These are phyloP conservation scores for Clathrus columnatus DNA, from an alignment of 768 basidiomycete species.

Conservation along the genomic window DNA sequence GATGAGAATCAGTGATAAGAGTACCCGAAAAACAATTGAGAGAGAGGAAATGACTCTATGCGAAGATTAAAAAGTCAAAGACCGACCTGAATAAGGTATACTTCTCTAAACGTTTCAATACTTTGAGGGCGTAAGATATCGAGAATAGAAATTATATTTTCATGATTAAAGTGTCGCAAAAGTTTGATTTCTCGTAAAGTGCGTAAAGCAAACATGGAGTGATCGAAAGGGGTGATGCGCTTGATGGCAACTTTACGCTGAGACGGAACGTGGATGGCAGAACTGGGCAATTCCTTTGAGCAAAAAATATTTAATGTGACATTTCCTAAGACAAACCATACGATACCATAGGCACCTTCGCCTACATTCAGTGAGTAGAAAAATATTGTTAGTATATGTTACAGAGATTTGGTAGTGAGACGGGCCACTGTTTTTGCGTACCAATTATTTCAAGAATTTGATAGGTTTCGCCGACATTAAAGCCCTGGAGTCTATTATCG, in stretches of 20 bases:
- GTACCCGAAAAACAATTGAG: background rate
- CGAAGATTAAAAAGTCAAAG: slow-evolving; percentile 19
- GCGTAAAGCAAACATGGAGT: slow-evolving; percentile 86
- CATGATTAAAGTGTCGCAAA: slow-evolving; percentile 76
- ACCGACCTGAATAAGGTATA: slow-evolving; percentile 65
- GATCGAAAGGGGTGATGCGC: slow-evolving; percentile 92
- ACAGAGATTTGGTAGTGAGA: slow-evolving; percentile 18
- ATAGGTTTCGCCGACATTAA: slow-evolving; percentile 37
- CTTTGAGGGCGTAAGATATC: slow-evolving; percentile 82
- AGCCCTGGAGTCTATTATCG: slow-evolving; percentile 31
- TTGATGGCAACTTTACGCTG: slow-evolving; percentile 94
- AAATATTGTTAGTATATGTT: slow-evolving; percentile 73
- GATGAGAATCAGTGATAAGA: background rate
- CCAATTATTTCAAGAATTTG: slow-evolving; percentile 15
- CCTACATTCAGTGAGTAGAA: slow-evolving; percentile 85
- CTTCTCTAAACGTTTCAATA: slow-evolving; percentile 78
- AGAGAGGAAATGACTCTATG: background rate
- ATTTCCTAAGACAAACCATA: slow-evolving; percentile 39
- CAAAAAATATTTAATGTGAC: background rate
- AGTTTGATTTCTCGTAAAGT: slow-evolving; percentile 90
- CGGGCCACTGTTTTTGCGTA: background rate
- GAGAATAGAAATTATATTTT: slow-evolving; percentile 90
- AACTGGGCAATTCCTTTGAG: slow-evolving; percentile 24
- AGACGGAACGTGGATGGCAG: slow-evolving; percentile 79
- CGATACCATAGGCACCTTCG: slow-evolving; percentile 91